phyloP scores from a whole-genome alignment of 1,284 basidiomycete species.

The Phylloboletellus chloephorus region DNA sequence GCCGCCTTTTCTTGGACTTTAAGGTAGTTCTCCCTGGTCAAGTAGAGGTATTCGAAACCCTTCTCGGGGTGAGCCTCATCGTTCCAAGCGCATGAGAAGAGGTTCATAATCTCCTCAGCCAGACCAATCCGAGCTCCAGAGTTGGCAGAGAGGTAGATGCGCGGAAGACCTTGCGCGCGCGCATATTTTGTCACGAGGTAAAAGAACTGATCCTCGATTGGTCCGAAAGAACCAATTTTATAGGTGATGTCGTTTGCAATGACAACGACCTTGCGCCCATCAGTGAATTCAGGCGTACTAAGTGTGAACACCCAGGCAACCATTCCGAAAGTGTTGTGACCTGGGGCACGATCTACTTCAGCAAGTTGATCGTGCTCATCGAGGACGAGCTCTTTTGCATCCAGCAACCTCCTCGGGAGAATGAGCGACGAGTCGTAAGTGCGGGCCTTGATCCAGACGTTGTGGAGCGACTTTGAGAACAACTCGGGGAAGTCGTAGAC shows the following conservation, averaged over 20 bases:
- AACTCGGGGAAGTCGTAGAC: slow-evolving; percentile 99
- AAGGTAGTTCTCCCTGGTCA: slow-evolving; percentile 81
- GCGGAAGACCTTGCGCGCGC: slow-evolving; percentile 81
- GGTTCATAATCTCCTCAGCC: slow-evolving; percentile 85
- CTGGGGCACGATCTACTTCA: slow-evolving; percentile 88
- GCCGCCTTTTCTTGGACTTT: slow-evolving; percentile 80
- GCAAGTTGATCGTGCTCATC: slow-evolving; percentile 89
- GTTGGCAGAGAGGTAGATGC: slow-evolving; percentile 97
- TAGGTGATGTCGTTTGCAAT: slow-evolving; percentile 99
- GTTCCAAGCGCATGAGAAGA: slow-evolving; percentile 93
- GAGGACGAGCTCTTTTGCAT: slow-evolving; percentile 86
- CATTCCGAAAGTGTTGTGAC: slow-evolving; percentile 96
- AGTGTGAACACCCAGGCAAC: slow-evolving; percentile 96
- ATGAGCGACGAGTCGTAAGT: slow-evolving; percentile 60
- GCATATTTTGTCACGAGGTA: slow-evolving; percentile 93
- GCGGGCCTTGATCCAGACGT: slow-evolving; percentile 82
- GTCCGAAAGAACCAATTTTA: slow-evolving; percentile 98
- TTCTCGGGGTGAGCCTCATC: slow-evolving; percentile 82
- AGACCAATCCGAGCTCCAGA: slow-evolving; percentile 96
- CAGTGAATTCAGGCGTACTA: slow-evolving; percentile 89
- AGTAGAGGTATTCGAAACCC: slow-evolving; percentile 95
- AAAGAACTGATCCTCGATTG: slow-evolving; percentile 94
- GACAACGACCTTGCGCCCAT: slow-evolving; percentile 83
- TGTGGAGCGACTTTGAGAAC: slow-evolving; percentile 94
- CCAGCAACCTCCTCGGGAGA: slow-evolving; percentile 74